Evolutionary conservation across 2,329 filamentous ascomycete genomes (phyloP).

Genomic region (Claviceps arundinis): DNA sequence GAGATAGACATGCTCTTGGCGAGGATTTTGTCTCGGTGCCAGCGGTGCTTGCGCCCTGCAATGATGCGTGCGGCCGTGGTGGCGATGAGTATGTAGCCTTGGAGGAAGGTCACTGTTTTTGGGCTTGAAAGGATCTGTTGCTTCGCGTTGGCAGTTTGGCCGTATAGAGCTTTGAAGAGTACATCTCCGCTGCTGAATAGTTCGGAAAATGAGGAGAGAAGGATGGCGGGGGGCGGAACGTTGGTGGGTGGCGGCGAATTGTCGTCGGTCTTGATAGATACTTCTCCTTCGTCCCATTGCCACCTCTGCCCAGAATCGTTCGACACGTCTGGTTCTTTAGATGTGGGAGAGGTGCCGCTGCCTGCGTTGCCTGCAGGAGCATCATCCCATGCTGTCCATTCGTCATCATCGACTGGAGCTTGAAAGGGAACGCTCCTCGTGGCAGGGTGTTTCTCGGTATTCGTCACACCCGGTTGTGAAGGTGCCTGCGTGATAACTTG

Average conservation of each 20-base stretch:
- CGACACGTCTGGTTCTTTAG: conserved; percentile 8
- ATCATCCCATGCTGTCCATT: conserved; percentile 41
- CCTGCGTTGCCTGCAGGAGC: conserved; percentile 15
- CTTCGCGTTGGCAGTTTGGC: conserved; percentile 43
- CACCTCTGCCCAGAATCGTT: conserved; percentile 22
- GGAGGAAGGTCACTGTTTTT: conserved; percentile 48
- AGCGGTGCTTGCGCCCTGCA: conserved; percentile 71
- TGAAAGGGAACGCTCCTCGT: too few species aligned
- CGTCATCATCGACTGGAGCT: conserved; percentile 23
- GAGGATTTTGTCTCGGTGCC: conserved; percentile 79
- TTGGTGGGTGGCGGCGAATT: conserved; percentile 58
- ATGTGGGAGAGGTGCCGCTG: conserved; percentile 9
- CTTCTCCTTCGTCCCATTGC: conserved; percentile 36
- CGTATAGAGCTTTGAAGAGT: conserved; percentile 52
- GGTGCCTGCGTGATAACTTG: conserved; percentile 34
- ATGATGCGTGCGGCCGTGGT: conserved; percentile 67
- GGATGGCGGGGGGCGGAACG: conserved; percentile 73
- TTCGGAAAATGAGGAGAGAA: conserved; percentile 63
- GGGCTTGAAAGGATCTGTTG: conserved; percentile 51
- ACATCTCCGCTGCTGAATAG: conserved; percentile 54
- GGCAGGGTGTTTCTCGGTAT: too few species aligned
- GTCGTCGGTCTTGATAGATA: conserved; percentile 14
- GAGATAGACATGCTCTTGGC: conserved; percentile 84
- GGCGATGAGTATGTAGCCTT: conserved; percentile 48
- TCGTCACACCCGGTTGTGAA: conserved; percentile 26